A percentile compares a stretch with the other conserved stretches of the same genome.
Evolutionary conservation across 208 protist genomes (phyloP).

Genomic region (Wallacemonas sp.): DNA sequence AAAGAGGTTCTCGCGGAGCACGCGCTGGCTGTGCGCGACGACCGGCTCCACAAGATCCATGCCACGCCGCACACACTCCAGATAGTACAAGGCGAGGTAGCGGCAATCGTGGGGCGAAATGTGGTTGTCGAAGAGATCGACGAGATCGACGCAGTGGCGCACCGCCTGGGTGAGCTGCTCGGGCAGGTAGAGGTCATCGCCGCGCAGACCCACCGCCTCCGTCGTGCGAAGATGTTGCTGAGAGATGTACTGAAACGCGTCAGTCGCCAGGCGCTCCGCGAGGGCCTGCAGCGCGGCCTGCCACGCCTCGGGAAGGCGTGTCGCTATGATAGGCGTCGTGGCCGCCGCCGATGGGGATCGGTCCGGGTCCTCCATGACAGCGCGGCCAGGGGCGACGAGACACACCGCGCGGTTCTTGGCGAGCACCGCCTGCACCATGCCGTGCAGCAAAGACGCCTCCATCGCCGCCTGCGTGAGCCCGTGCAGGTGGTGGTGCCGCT

Average conservation of each 20-base stretch:
- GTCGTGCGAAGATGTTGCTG: conserved; percentile 18
- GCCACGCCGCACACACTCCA: conserved; percentile 24
- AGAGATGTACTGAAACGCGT: conserved; percentile 27
- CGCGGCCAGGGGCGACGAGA: too few relatives aligned
- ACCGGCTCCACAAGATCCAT: conserved; percentile 13
- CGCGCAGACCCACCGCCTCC: conserved; percentile 25
- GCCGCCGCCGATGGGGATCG: not conserved
- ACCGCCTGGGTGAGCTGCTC: conserved; percentile 18
- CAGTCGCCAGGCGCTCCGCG: conserved; percentile 50
- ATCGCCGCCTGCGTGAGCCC: not conserved
- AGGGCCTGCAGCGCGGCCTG: conserved; percentile 40
- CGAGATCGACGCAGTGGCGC: conserved; percentile 11
- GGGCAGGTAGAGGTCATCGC: conserved; percentile 22
- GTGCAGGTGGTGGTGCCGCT: not conserved
- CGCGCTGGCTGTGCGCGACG: conserved; percentile 19
- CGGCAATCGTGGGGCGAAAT: conserved; percentile 17
- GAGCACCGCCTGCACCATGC: conserved; percentile 13
- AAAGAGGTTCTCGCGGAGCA: conserved; percentile 39
- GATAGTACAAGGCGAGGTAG: conserved; percentile 26
- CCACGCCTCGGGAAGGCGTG: conserved; percentile 43
- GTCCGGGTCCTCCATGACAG: too few relatives aligned
- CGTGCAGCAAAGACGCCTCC: conserved; percentile 8
- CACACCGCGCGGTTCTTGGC: too few relatives aligned
- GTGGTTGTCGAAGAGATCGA: conserved; percentile 20
- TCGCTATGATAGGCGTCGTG: not conserved